A percentile compares a stretch with the other conserved stretches of the same genome.
Evolutionary conservation across 345 rosid genomes (phyloP).

Genomic region (Sisymbrium altissimum): DNA sequence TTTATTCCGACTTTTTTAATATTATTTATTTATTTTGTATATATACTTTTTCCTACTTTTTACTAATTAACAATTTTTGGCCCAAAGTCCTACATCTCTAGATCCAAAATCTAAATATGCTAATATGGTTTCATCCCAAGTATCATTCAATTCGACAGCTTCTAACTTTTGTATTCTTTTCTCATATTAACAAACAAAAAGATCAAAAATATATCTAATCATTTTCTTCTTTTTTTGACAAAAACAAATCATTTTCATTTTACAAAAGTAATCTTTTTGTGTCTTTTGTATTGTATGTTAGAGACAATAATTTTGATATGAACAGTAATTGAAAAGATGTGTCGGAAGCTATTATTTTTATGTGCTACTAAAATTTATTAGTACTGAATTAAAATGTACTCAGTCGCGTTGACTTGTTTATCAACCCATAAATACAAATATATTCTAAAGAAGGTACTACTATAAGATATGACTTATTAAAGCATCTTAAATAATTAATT

Average conservation of each 20-base stretch:
- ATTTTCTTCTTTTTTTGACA: too few species aligned
- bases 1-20: too few species aligned
- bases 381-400: not conserved
- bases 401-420: slow-evolving; percentile 19
- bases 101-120: too few species aligned
- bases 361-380: not conserved
- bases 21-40: too few species aligned
- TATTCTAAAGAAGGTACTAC: not conserved
- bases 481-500: not conserved
- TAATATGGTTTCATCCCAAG: too few species aligned
- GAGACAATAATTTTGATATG: not conserved
- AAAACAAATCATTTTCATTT: not conserved
- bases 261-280: not conserved
- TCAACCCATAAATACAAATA: not conserved
- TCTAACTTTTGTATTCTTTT: too few species aligned
- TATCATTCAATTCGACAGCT: too few species aligned
- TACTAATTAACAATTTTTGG: too few species aligned
- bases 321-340: not conserved
- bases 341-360: not conserved
- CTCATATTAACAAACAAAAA: too few species aligned
- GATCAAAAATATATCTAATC: not conserved
- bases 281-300: not conserved
- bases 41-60: too few species aligned
- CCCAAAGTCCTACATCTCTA: too few species aligned
- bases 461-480: not conserved